These are phyloP conservation scores for Blastobotrys raffinosifermentans DNA, from an alignment of 1,139 yeast species.

Conservation along the genomic window DNA sequence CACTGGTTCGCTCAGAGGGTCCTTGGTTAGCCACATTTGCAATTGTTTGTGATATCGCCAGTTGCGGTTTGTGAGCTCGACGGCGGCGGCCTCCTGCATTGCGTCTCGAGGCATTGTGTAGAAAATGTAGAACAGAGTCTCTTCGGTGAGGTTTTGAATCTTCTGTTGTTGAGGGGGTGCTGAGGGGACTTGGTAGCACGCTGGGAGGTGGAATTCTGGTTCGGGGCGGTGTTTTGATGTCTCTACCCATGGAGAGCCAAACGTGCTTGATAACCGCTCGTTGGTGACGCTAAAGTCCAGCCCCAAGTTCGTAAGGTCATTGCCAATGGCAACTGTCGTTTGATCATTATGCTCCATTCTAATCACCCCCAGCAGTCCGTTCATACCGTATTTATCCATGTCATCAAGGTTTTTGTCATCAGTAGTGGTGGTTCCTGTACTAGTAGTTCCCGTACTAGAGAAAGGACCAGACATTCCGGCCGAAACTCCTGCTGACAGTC, in stretches of 20 bases:
- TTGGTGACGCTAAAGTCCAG: conserved; percentile 48
- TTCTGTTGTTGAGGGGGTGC: conserved; percentile 61
- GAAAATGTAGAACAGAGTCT: conserved; percentile 87
- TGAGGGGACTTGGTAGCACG: conserved; percentile 47
- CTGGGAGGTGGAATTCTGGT: conserved; percentile 64
- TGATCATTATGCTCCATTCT: conserved; percentile 63
- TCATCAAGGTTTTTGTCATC: conserved; percentile 14
- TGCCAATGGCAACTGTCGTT: conserved; percentile 73
- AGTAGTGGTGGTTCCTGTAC: too few relatives aligned
- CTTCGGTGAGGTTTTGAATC: conserved; percentile 76
- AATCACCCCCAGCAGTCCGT: conserved; percentile 63
- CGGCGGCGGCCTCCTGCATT: conserved; percentile 88
- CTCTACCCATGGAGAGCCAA: conserved; percentile 93
- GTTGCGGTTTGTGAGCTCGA: conserved; percentile 78
- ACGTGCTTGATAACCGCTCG: conserved; percentile 55
- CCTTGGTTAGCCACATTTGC: conserved; percentile 95
- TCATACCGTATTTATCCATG: conserved; percentile 54
- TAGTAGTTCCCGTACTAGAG: too few relatives aligned
- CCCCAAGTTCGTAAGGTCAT: conserved; percentile 71
- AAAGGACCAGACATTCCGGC: too few relatives aligned
- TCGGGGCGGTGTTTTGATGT: conserved; percentile 88
- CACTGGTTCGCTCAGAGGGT: conserved; percentile 82
- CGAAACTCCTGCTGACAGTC: too few relatives aligned
- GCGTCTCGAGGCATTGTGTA: conserved; percentile 92
- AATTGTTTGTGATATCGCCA: conserved; percentile 97